Conservation (phyloP, 176 grass and related monocot species). For the Leersia perrieri region DNA sequence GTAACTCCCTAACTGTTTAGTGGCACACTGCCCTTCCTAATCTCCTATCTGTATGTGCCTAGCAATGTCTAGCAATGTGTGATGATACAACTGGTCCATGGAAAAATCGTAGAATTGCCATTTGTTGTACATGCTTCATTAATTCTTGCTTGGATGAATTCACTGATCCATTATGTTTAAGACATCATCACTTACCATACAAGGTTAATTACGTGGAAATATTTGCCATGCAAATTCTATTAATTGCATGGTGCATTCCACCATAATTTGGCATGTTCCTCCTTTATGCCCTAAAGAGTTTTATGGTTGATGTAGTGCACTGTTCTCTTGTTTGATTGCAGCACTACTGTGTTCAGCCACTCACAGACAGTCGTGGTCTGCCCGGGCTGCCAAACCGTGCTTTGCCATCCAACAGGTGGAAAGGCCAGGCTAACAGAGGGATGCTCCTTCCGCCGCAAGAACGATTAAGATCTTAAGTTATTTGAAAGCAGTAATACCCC, state of each 20-base stretch:
- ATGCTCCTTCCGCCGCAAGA: conserved; percentile 85
- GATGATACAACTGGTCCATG: not conserved
- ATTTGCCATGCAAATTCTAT: not conserved
- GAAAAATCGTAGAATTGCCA: not conserved
- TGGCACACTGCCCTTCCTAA: not conserved
- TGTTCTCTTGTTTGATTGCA: not conserved
- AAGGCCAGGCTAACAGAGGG: conserved; percentile 73
- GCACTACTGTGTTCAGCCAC: conserved; percentile 85
- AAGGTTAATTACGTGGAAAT: not conserved
- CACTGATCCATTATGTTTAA: not conserved
- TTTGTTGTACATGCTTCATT: not conserved
- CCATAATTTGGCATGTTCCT: not conserved
- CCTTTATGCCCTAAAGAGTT: not conserved
- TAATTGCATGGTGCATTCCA: not conserved
- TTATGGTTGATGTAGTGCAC: not conserved
- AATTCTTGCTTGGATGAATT: not conserved
- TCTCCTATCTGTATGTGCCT: not conserved
- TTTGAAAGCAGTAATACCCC: not conserved
- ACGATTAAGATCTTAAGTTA: conserved; percentile 28
- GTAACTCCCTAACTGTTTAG: not conserved
- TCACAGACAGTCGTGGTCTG: conserved; percentile 76
- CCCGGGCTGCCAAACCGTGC: conserved; percentile 60
- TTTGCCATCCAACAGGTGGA: conserved; percentile 76
- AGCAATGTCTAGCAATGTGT: too few relatives aligned
- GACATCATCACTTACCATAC: not conserved